Evolutionary conservation across 208 protist species (phyloP).

Genomic region (Baffinella frigidus): DNA sequence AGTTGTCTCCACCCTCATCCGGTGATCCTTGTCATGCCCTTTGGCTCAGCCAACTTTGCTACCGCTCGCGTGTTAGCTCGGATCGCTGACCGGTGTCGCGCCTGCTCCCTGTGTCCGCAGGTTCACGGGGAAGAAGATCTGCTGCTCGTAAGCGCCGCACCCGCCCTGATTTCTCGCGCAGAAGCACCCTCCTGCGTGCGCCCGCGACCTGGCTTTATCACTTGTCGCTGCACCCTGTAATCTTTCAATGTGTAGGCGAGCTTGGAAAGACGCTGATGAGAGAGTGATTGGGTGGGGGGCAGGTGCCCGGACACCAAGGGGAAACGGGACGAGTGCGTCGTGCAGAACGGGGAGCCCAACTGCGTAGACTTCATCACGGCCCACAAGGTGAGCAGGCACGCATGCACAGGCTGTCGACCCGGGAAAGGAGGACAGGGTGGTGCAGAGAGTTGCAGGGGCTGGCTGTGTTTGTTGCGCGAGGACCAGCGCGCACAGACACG

Average conservation of each 20-base stretch:
- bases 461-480: no score
- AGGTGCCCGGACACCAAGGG: slow-evolving; percentile 39
- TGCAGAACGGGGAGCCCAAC: slow-evolving; percentile 13
- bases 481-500: no score
- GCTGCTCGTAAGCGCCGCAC: slow-evolving; percentile 37
- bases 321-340: slow-evolving; percentile 32
- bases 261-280: neutral
- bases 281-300: neutral
- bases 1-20: neutral
- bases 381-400: no score
- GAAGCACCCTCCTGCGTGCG: neutral
- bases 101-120: neutral
- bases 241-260: neutral
- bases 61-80: neutral
- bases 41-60: neutral
- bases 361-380: slow-evolving; percentile 26
- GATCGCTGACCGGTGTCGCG: neutral
- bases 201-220: no score
- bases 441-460: no score
- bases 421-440: no score
- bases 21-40: neutral
- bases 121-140: slow-evolving; percentile 42
- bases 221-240: neutral
- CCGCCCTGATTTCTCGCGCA: neutral
- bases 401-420: no score